Percentiles rank a stretch among this genome's conserved stretches.
Evolutionary conservation across 306 rosid species (phyloP).

Genomic region (barrel medic (Medicago truncatula)): DNA sequence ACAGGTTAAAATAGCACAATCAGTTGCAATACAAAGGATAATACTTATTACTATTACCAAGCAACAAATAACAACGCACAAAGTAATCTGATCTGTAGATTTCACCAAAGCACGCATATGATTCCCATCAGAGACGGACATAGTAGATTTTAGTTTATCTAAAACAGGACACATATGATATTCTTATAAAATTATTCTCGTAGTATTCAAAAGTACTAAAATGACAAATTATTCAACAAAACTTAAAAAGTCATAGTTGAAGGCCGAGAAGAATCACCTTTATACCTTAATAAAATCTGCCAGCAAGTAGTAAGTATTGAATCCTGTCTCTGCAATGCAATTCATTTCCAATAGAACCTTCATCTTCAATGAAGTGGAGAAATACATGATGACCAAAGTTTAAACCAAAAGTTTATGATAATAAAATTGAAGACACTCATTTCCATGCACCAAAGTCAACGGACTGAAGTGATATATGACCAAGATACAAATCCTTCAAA

Average conservation of each 20-base stretch:
- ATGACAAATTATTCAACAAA: slow-evolving; percentile 16
- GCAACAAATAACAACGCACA: not conserved
- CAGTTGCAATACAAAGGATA: not conserved
- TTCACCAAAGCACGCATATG: not conserved
- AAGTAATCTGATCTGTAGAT: not conserved
- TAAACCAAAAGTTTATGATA: slow-evolving; percentile 33
- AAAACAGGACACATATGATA: not conserved
- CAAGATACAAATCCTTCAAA: slow-evolving; percentile 74
- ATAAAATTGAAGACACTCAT: slow-evolving; percentile 45
- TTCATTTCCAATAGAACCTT: slow-evolving; percentile 64
- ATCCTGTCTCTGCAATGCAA: slow-evolving; percentile 51
- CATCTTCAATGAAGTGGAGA: slow-evolving; percentile 52
- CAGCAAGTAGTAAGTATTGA: slow-evolving; percentile 44
- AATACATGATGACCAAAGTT: slow-evolving; percentile 22
- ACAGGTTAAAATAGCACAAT: not conserved
- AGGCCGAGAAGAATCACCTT: slow-evolving; percentile 49
- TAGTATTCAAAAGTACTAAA: not conserved
- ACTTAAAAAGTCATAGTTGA: not conserved
- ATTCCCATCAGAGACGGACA: not conserved
- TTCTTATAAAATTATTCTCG: not conserved
- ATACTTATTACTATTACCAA: not conserved
- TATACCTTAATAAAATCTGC: slow-evolving; percentile 58
- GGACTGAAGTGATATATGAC: slow-evolving; percentile 86
- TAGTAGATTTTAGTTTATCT: not conserved
- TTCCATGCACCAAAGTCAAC: slow-evolving; percentile 86